A percentile compares a stretch with the other conserved stretches of the same genome.
phyloP scores from a whole-genome alignment of 2,329 filamentous ascomycete species.

The Colletotrichum scovillei region DNA sequence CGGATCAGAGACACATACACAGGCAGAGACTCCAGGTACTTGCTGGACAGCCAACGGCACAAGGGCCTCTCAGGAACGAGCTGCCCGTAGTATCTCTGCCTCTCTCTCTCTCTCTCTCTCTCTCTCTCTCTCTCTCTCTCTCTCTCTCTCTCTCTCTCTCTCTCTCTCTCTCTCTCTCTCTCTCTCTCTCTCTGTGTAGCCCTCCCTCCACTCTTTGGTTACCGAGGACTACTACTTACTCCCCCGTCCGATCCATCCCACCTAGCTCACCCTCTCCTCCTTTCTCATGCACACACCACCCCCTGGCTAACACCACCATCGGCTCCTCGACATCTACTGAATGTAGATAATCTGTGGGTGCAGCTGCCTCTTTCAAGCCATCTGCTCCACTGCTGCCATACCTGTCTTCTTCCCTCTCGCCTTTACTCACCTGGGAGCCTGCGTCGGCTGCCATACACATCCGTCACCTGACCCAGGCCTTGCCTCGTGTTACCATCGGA shows the following conservation, averaged over 20 bases:
- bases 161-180: not conserved
- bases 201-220: not conserved
- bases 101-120: not conserved
- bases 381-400: not conserved
- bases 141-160: not conserved
- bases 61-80: not conserved
- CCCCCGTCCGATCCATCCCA: not conserved
- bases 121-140: not conserved
- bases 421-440: constrained; percentile 4
- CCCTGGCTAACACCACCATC: not conserved
- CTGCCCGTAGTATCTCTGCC: not conserved
- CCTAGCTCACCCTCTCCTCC: not conserved
- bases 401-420: constrained; percentile 10
- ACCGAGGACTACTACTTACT: not conserved
- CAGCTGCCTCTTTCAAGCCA: constrained; percentile 24
- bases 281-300: constrained; percentile 22
- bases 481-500: constrained; percentile 8
- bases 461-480: not conserved
- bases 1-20: not conserved
- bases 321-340: constrained; percentile 17
- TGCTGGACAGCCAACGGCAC: not conserved
- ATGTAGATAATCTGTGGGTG: constrained; percentile 29
- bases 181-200: not conserved
- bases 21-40: not conserved
- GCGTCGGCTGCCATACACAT: constrained; percentile 8